Evolutionary conservation across 192 early-diverging fungal species (phyloP), one percentile per base, ranked within the genome.

Genomic region (Rhizoclosmatium sp.): DNA sequence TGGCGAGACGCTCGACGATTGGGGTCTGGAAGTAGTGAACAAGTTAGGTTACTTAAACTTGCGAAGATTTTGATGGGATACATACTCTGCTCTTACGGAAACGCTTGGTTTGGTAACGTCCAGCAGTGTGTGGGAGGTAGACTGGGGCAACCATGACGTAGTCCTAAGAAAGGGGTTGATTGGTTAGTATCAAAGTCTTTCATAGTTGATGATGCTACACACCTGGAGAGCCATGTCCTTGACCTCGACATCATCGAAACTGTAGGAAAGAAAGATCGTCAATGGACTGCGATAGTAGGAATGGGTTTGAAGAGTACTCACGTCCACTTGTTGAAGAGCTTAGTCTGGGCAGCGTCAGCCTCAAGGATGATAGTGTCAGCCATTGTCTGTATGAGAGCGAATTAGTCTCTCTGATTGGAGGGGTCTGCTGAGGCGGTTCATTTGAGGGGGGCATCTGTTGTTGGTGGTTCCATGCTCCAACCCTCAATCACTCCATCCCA

Each of bases 111-210:
- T 97, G 96, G 89, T 96, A 99, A 84, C 97, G 96, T 79, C 97
- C 97, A 75, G 97, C 97, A 75, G 97, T 97, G 93, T 99, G 97
- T 79, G 97, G 95, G 81, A 96, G 89, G 90, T 98, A 99, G 80
- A 97, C 93, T 66, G 93, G 94, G 60, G 59, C 91, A 87, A 98
- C 89, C 87, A 94, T 93, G 81, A 98, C 87, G 91, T 98, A 98
- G 87, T 98, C 97, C 84, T 85, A 65, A 62, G 23, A 1, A 9
- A 62, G 14, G 23, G 74, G 54, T 56, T 56, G 19, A 56, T 56
- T 0, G 40, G 47, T 14, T 69, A 42, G n/a, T 23, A 61, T 31
- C 31, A 31, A 31, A 31, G n/a, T 31, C 0, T 31, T 14, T 79
- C 65, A 56, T 31, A 31, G 31, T 31, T 31, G 31, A 31, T 31